Percentiles rank a stretch among this genome's conserved stretches.
These are phyloP conservation scores for Ceratobasidium sp. DNA, from an alignment of 1,284 basidiomycete genomes.

Conservation along the genomic window DNA sequence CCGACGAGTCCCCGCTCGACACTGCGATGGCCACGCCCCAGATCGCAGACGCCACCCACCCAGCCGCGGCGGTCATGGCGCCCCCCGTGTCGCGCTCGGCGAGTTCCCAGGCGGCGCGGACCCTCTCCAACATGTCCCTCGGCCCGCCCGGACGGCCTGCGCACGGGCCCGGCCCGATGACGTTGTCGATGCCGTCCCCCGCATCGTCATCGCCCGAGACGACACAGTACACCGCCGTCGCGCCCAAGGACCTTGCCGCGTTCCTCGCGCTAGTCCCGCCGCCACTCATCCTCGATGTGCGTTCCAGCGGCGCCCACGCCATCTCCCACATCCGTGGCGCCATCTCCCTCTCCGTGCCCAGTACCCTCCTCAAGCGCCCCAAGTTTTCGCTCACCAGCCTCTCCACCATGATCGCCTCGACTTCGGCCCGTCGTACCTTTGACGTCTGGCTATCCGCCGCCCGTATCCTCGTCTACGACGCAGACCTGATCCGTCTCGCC, in stretches of 20 bases:
- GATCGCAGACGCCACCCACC: not conserved
- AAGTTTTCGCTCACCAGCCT: conserved; percentile 83
- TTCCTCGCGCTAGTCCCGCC: conserved; percentile 47
- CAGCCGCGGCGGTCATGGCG: not conserved
- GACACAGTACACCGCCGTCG: conserved; percentile 10
- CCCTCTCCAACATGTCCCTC: conserved; percentile 18
- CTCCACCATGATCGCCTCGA: conserved; percentile 77
- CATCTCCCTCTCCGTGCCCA: conserved; percentile 92
- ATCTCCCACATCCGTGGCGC: conserved; percentile 76
- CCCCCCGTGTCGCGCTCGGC: conserved; percentile 1
- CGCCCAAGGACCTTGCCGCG: conserved; percentile 7
- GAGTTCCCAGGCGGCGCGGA: conserved; percentile 24
- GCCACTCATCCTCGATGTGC: conserved; percentile 83
- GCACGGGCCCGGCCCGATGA: not conserved
- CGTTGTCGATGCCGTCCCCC: not conserved
- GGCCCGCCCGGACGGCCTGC: not conserved
- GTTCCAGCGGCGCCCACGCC: conserved; percentile 81
- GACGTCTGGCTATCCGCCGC: conserved; percentile 67
- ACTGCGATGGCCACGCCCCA: conserved; percentile 1
- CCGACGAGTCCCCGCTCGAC: conserved; percentile 27
- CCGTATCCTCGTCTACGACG: conserved; percentile 85
- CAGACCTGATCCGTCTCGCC: conserved; percentile 72
- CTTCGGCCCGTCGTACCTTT: conserved; percentile 71
- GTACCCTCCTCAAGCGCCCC: conserved; percentile 92
- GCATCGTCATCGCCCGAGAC: not conserved